A percentile compares a stretch with the other conserved stretches of the same genome.
Evolutionary conservation across 805 yeast species (phyloP).

Genomic region (Saccharomycopsis selenospora): DNA sequence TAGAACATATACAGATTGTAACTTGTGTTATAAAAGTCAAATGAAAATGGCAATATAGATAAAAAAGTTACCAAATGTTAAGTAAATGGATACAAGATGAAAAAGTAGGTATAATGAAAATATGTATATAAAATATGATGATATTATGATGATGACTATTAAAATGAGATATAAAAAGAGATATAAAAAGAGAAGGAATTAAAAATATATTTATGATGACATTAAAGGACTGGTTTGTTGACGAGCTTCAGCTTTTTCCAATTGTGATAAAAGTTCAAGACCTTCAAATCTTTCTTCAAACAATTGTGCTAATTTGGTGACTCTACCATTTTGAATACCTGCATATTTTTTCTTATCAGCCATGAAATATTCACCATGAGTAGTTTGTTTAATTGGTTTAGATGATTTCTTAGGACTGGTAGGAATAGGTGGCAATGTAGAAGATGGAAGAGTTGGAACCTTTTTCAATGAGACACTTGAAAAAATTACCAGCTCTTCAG

Average conservation of each 20-base stretch:
- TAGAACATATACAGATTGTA: no score
- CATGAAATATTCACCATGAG: background rate
- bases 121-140: no score
- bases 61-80: no score
- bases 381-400: background rate
- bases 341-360: slow-evolving; percentile 18
- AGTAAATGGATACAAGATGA: no score
- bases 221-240: background rate
- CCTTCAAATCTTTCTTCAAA: slow-evolving; percentile 20
- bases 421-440: background rate
- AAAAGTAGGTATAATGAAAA: no score
- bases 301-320: slow-evolving; percentile 19
- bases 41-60: no score
- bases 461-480: background rate
- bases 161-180: background rate
- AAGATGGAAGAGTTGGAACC: background rate
- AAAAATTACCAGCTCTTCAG: background rate
- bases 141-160: no score
- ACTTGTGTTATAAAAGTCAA: no score
- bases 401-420: background rate
- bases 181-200: background rate
- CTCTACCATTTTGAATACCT: slow-evolving; percentile 19
- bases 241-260: background rate
- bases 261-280: slow-evolving; percentile 11
- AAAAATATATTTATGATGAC: background rate